Evolutionary conservation across 306 rosid species (phyloP).

Genomic region (Dryas drummondii): DNA sequence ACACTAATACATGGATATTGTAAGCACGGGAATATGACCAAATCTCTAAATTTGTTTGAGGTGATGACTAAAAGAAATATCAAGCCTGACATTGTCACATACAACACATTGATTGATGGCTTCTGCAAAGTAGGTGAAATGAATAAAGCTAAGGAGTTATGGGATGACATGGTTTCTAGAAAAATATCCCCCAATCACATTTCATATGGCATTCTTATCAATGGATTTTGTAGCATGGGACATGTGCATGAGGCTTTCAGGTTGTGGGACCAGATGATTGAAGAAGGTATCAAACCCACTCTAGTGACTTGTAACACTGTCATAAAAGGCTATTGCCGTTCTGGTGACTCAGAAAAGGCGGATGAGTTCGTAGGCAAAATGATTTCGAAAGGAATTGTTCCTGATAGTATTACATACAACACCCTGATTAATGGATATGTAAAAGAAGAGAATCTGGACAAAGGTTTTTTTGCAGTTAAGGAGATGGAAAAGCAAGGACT

Average conservation of each 20-base stretch:
- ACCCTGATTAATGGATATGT: constrained; percentile 75
- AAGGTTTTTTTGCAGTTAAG: constrained; percentile 55
- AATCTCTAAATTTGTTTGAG: constrained; percentile 58
- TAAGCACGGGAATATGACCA: constrained; percentile 67
- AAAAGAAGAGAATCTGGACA: constrained; percentile 65
- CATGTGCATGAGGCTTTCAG: constrained; percentile 58
- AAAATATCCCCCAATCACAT: constrained; percentile 56
- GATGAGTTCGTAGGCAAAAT: constrained; percentile 59
- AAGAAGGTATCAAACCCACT: constrained; percentile 65
- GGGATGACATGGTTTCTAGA: constrained; percentile 67
- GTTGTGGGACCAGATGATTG: constrained; percentile 85
- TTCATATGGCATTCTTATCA: constrained; percentile 70
- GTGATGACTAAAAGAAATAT: constrained; percentile 58
- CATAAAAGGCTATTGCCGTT: constrained; percentile 74
- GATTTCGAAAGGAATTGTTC: constrained; percentile 59
- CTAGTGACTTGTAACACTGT: constrained; percentile 69
- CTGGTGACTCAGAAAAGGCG: constrained; percentile 57
- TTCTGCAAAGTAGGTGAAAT: constrained; percentile 83
- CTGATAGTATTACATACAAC: constrained; percentile 77
- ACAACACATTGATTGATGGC: constrained; percentile 80
- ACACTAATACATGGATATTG: constrained; percentile 87
- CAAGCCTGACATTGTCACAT: constrained; percentile 80
- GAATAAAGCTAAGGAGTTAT: constrained; percentile 71
- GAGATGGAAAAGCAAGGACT: constrained; percentile 75
- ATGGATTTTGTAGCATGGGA: constrained; percentile 76